phyloP scores from a whole-genome alignment of 768 basidiomycete genomes.

The Suillus americanus region DNA sequence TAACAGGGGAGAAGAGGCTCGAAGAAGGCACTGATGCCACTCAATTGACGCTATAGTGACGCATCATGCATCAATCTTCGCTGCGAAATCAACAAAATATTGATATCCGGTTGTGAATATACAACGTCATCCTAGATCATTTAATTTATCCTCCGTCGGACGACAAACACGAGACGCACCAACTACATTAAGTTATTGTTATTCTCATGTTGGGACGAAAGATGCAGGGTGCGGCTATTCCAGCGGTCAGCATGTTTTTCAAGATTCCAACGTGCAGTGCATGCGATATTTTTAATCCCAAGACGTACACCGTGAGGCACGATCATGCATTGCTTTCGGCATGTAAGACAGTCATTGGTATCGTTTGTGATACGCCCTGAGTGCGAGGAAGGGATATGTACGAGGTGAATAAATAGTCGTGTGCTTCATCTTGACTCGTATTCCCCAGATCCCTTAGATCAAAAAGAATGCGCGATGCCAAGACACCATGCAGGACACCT shows the following conservation, averaged over 20 bases:
- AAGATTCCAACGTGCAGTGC: neutral
- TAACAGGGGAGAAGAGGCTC: neutral
- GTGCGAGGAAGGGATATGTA: neutral
- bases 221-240: neutral
- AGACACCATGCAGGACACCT: slow-evolving; percentile 12
- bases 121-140: neutral
- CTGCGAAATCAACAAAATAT: neutral
- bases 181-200: neutral
- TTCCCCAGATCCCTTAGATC: neutral
- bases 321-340: slow-evolving; percentile 2
- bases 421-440: neutral
- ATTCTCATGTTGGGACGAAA: neutral
- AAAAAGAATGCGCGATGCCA: slow-evolving; percentile 15
- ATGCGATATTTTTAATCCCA: neutral
- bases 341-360: slow-evolving; percentile 3
- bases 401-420: neutral
- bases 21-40: no score
- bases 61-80: neutral
- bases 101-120: neutral
- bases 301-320: neutral
- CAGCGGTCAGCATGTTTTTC: neutral
- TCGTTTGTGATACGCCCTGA: neutral
- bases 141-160: neutral
- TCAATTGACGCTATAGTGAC: no score
- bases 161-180: neutral